Base-by-base conservation (phyloP, 345 rosid genomes). In the Citrus reticulata region DNA sequence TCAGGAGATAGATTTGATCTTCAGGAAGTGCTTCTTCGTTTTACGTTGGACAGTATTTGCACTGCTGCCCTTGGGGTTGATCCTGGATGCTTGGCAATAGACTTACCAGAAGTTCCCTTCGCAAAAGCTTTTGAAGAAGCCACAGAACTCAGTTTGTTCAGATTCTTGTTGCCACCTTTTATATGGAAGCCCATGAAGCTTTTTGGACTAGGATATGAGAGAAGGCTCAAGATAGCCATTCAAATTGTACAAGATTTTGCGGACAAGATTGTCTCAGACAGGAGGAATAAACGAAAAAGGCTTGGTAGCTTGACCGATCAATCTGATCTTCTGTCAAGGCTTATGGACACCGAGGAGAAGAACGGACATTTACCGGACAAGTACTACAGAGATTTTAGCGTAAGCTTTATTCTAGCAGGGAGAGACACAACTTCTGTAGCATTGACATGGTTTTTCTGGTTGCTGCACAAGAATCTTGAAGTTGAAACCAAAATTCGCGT, bases 121-220 rank as follows among this genome's bases (percentile, higher is more conserved):
- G 93, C 94, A 14, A 91, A 86, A 77, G 93, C 97, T 3, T 94
- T 93, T 51, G 96, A 94, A 85, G 89, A 88, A 79, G 95, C 98
- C 34, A 91, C 96, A 4, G 95, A 93, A 76, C 68, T 89, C 62
- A 88, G 89, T 74, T 51, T 92, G 74, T 79, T 76, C 76, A 83
- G 97, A 76, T 92, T 94, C 82, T 72, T 91, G 87, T 40, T 84
- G 58, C 98, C 97, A 0, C 91, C 90, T 49, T 85, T 85, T 42
- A 11, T 91, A 19, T 93, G 96, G 96, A 93, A 91, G 75, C 84
- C 97, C 2, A 79, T 94, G 93, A 90, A 78, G 88, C 77, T 79
- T 25, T 81, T 94, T 6, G 74, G 86, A 39, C 2, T 91, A 2
- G 97, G 98, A 71, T 79, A 72, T 51, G 98, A 94, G 84, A 89